These are phyloP conservation scores for Urtica urens DNA, from an alignment of 306 rosid genomes.

Conservation along the genomic window DNA sequence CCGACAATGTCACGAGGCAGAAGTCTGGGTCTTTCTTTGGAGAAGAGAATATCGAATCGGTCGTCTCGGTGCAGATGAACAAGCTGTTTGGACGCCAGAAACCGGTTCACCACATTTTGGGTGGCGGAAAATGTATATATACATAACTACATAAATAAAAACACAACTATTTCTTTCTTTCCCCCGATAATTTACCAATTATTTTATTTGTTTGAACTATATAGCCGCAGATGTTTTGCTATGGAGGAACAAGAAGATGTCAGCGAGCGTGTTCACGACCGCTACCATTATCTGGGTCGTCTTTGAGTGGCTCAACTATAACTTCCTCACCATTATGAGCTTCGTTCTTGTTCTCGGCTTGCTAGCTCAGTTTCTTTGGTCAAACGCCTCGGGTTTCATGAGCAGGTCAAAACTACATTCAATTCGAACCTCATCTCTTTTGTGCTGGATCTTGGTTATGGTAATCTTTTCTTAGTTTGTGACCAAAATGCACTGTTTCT, in stretches of 20 bases:
- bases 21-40: conserved; percentile 40
- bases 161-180: conserved; percentile 1
- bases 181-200: conserved; percentile 12
- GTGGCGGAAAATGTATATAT: conserved; percentile 81
- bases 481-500: conserved; percentile 12
- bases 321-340: conserved; percentile 54
- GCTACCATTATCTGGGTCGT: conserved; percentile 79
- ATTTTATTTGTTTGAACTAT: too few species aligned
- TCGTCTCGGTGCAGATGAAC: conserved; percentile 38
- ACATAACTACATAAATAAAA: background rate
- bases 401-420: conserved; percentile 54
- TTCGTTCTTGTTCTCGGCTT: conserved; percentile 50
- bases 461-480: conserved; percentile 14
- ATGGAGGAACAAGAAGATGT: conserved; percentile 97
- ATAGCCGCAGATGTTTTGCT: conserved; percentile 87
- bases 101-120: conserved; percentile 64
- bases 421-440: too few species aligned
- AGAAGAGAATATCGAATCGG: conserved; percentile 42
- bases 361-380: conserved; percentile 74
- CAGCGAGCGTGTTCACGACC: conserved; percentile 58
- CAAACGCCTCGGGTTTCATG: conserved; percentile 51
- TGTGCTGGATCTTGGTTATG: too few species aligned
- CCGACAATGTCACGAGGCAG: conserved; percentile 32
- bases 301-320: conserved; percentile 86
- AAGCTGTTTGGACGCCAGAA: conserved; percentile 80